Evolutionary conservation across 371 early-diverging fungal genomes (phyloP).

Genomic region (Apophysomyces trapeziformis): DNA sequence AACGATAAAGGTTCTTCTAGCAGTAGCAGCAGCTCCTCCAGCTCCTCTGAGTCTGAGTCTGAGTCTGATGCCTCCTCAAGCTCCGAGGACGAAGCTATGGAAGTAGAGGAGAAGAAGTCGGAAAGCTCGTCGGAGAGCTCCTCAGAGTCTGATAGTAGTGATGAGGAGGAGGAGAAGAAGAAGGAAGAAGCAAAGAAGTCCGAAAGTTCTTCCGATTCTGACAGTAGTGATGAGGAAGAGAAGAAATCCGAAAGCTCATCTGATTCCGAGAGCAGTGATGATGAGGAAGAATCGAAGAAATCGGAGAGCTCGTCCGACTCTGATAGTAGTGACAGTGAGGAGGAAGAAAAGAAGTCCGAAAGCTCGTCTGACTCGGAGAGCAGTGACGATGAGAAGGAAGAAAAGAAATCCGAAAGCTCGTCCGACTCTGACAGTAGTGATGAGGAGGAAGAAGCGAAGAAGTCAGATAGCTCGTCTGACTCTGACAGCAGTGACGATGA

Average conservation of each 20-base stretch:
- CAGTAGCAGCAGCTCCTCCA: neutral
- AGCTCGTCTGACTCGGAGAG: constrained; percentile 25
- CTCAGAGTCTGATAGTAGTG: constrained; percentile 17
- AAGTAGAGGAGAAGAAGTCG: constrained; percentile 5
- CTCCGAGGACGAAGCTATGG: constrained; percentile 17
- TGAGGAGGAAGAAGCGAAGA: too few relatives aligned
- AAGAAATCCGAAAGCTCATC: constrained; percentile 31
- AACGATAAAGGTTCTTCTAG: neutral
- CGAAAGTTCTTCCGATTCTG: neutral
- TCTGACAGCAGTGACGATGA: constrained; percentile 17
- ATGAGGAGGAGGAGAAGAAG: constrained; percentile 21
- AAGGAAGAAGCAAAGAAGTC: neutral
- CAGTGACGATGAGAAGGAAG: constrained; percentile 16
- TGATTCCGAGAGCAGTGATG: constrained; percentile 19
- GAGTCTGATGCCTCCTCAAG: neutral
- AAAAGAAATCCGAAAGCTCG: constrained; percentile 16
- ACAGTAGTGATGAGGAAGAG: constrained; percentile 17
- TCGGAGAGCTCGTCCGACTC: constrained; percentile 12
- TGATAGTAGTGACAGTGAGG: neutral
- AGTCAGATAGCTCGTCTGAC: too few relatives aligned
- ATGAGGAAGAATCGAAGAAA: constrained; percentile 23
- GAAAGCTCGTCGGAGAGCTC: neutral
- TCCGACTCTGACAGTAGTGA: constrained; percentile 13
- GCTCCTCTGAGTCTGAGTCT: constrained; percentile 8
- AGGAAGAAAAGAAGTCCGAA: too few relatives aligned